phyloP scores from a whole-genome alignment of 106 monocot genomes.

The Ottelia alismoides region DNA sequence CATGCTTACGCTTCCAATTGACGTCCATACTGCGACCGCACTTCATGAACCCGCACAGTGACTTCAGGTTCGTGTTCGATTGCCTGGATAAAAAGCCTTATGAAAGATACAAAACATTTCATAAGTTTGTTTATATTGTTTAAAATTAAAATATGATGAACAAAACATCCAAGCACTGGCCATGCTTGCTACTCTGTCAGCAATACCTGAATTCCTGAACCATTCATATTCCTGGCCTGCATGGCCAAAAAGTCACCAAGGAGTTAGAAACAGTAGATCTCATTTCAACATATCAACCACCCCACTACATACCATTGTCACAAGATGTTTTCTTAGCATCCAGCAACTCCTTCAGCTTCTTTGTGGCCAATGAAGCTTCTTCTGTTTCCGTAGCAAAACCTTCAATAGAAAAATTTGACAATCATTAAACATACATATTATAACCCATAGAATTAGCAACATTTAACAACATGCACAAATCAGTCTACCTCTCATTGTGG shows the following conservation, averaged over 20 bases:
- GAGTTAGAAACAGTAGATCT: no score
- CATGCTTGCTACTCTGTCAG: no score
- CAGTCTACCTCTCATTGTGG: no score
- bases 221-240: constrained; percentile 34
- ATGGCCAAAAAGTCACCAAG: constrained; percentile 8
- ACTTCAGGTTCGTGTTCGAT: constrained; percentile 94
- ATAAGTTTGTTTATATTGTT: no score
- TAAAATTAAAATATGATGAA: no score
- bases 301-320: no score
- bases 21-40: constrained; percentile 69
- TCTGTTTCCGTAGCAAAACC: constrained; percentile 94
- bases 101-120: no score
- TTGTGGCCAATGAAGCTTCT: constrained; percentile 80
- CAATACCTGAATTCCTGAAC: constrained; percentile 51
- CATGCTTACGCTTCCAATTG: constrained; percentile 74
- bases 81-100: constrained; percentile 68
- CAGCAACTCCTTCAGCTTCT: constrained; percentile 75
- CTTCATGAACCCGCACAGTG: constrained; percentile 73
- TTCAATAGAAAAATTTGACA: constrained; percentile 11
- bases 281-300: no score
- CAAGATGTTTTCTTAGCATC: constrained; percentile 71
- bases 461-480: no score
- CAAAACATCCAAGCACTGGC: no score
- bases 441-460: no score
- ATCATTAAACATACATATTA: no score